Evolutionary conservation across 805 yeast species (phyloP).

Genomic region (Pichia pseudocactophila): DNA sequence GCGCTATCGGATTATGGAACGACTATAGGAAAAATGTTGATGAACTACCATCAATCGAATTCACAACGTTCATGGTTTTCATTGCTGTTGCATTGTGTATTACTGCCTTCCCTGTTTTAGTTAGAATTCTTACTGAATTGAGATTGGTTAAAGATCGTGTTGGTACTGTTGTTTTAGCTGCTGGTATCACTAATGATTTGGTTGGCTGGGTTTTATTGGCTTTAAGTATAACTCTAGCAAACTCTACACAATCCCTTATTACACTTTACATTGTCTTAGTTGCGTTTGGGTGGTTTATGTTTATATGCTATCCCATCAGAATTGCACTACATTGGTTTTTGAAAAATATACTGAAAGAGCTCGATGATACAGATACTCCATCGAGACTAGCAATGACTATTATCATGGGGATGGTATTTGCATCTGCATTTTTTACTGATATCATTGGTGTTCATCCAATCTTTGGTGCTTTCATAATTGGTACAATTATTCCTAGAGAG

Average conservation of each 20-base stretch:
- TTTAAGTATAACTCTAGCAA: conserved; percentile 66
- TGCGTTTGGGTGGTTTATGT: conserved; percentile 59
- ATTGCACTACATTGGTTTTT: conserved; percentile 38
- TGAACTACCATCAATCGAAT: conserved; percentile 34
- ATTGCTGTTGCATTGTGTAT: conserved; percentile 78
- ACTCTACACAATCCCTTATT: conserved; percentile 57
- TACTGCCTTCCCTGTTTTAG: conserved; percentile 80
- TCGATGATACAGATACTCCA: conserved; percentile 49
- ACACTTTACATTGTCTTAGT: conserved; percentile 62
- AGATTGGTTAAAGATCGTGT: conserved; percentile 64
- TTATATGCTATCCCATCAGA: conserved; percentile 51
- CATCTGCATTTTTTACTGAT: conserved; percentile 71
- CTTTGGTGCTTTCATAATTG: conserved; percentile 77
- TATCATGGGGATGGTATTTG: conserved; percentile 47
- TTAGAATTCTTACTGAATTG: conserved; percentile 67
- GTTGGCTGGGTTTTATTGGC: conserved; percentile 79
- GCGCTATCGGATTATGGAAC: conserved; percentile 59
- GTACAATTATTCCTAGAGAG: conserved; percentile 68
- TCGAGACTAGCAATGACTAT: conserved; percentile 51
- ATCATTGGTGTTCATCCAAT: conserved; percentile 82
- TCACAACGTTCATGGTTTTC: conserved; percentile 71
- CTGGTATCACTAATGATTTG: conserved; percentile 74
- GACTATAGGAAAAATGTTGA: conserved; percentile 35
- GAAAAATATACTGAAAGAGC: conserved; percentile 30
- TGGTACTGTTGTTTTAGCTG: conserved; percentile 66